Base-by-base conservation (phyloP, 768 basidiomycete genomes). In the Collybia nuda region DNA sequence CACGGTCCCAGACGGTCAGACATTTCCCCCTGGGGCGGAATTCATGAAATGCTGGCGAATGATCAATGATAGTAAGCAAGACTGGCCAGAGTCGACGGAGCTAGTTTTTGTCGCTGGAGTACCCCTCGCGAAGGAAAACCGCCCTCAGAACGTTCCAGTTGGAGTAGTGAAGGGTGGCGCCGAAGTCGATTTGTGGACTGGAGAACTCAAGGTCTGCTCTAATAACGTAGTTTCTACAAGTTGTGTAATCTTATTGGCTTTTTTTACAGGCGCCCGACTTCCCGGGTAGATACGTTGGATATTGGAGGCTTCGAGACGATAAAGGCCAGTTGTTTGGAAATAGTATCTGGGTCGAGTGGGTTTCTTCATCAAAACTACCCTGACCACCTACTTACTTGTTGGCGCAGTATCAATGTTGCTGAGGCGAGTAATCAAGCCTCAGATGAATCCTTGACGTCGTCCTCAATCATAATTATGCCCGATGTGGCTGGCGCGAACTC, bases 21-120 rank as follows among this genome's bases (percentile, higher is more conserved):
- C 74, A 19, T 87, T 93, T 62, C 88, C 89, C 24, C 84, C 89
- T 6, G 91, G 91, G 28, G 89, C 88, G 0, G 88, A 89, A 62
- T 94, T 93, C 59, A 79, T 91, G 48, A 93, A 93, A 67, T 82
- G 82, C 18, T 94, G 91, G 91, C 73, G 76, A 49, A 77, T 93
- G 73, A 54, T 74, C 24, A 94, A 94, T 58, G 78, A 78, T 56
- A 85, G 90, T 14, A 60, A 57, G 12, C 48, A 64, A 5, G 75
- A 82, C 17, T 93, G 90, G 90, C 88, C 88, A 0, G 74, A 78
- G 22, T 67, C 70, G 11, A 90, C 90, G 0, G 76, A 83, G 58
- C 66, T 93, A 15, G 76, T 79, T 8, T 92, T 84, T 57, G 81
- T 87, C 40, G 87, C 82, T 7, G 91, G 91, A 15, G 81, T 84